Base-by-base conservation (phyloP, 306 rosid species). In the Hippophae tibetana region DNA sequence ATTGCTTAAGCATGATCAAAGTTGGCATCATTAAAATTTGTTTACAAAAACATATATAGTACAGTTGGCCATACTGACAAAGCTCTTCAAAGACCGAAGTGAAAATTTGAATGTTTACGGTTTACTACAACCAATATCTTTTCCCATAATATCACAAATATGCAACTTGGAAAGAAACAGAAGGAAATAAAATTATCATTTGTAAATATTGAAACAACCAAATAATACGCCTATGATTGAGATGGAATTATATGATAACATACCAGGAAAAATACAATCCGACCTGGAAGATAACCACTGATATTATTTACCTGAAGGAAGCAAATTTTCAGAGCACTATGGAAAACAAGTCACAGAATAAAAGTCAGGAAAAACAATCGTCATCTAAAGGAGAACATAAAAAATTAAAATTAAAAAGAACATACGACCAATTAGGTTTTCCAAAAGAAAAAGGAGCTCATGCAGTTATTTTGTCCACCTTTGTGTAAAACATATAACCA, bases 261-360 rank as follows among this genome's bases (percentile, higher is more conserved):
- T 88, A 92, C 99, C 94, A 92, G 76, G 86, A 88, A 92, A 73
- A 92, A 92, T 44, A 92, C 97, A 75, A 86, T 88, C 61, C 99
- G 86, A 44, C 99, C 99, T 46, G 99, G 99, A 65, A 92, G 99
- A 81, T 92, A 92, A 64, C 99, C 97, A 61, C 99, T 86, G 84
- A 92, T 92, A 70, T 92, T 92, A 72, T 92, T 92, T 68, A 92
- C 97, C 99, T 92, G 74, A 74, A 79, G 55, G 76, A 72, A 31
- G 65, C 11, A 51, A 3, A 64, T 60, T 31, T 60, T 25, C 41
- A 44, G 44, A 52, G 31, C 11, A 57, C 46, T 40, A 49, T 58
- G 63, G 41, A 75, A 38, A 61, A 61, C 42, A 52, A 57, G 67
- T 69, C 51, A 52, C 64, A 66, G 48, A 58, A 48, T 43, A 64